Evolutionary conservation across 176 grass and related monocot genomes (phyloP).

Genomic region (Musa itinerans): DNA sequence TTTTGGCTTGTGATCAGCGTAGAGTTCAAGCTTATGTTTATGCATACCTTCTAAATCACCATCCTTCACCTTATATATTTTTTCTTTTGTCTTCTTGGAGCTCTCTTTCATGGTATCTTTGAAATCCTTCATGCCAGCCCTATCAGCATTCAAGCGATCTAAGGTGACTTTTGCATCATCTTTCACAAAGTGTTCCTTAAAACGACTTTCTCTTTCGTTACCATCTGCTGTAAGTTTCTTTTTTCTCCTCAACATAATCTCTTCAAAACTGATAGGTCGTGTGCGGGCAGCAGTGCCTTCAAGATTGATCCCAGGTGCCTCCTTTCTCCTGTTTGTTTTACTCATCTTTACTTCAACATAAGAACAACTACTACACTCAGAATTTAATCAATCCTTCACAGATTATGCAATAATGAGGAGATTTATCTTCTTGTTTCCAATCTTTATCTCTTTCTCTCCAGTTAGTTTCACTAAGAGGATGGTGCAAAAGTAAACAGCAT

Average conservation of each 20-base stretch:
- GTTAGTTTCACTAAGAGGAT: background rate
- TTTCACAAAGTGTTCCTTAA: conserved; percentile 17
- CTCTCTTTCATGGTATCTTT: conserved; percentile 20
- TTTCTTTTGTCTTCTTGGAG: conserved; percentile 27
- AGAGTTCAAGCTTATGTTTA: background rate
- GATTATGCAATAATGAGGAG: background rate
- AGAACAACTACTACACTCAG: background rate
- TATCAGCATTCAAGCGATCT: conserved; percentile 8
- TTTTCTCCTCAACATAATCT: conserved; percentile 65
- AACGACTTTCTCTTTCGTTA: background rate
- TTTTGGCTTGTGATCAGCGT: conserved; percentile 14
- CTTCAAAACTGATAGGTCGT: conserved; percentile 73
- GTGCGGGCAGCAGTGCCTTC: conserved; percentile 75
- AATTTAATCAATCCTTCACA: background rate
- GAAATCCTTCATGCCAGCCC: conserved; percentile 28
- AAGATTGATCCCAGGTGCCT: conserved; percentile 11
- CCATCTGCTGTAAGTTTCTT: conserved; percentile 29
- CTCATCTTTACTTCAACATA: conserved; percentile 40
- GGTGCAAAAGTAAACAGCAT: background rate
- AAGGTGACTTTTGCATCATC: conserved; percentile 2
- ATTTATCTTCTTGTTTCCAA: background rate
- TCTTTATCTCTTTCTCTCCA: background rate
- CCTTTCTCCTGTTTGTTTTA: conserved; percentile 30
- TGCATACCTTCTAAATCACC: background rate
- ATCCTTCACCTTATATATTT: conserved; percentile 26